Conservation (phyloP, 352 stramenopile species). For the Phytophthora litchii region DNA sequence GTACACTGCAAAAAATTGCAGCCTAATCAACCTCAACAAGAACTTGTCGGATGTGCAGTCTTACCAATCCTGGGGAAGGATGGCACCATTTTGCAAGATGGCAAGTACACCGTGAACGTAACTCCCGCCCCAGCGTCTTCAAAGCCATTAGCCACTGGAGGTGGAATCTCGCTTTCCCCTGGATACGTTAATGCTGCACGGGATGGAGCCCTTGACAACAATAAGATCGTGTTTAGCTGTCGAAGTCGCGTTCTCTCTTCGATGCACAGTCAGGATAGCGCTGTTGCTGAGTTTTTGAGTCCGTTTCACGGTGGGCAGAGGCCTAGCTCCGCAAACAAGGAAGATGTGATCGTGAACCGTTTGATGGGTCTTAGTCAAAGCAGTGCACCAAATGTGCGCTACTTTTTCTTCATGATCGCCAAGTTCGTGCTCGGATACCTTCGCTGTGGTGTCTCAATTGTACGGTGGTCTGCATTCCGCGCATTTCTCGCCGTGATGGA, state of each 20-base stretch:
- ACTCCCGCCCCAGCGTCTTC: slow-evolving; percentile 28
- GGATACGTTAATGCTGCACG: slow-evolving; percentile 50
- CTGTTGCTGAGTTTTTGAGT: slow-evolving; percentile 48
- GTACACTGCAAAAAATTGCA: slow-evolving; percentile 84
- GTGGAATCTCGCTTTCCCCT: slow-evolving; percentile 36
- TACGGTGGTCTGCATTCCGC: slow-evolving; percentile 61
- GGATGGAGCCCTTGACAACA: slow-evolving; percentile 34
- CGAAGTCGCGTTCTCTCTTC: slow-evolving; percentile 58
- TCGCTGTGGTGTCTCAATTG: slow-evolving; percentile 42
- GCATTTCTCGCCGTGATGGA: slow-evolving; percentile 63
- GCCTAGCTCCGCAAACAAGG: slow-evolving; percentile 9
- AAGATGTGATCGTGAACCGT: slow-evolving; percentile 38
- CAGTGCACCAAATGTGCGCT: slow-evolving; percentile 43
- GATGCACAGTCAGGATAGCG: slow-evolving; percentile 59
- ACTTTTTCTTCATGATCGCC: slow-evolving; percentile 58
- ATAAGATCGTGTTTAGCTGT: slow-evolving; percentile 50
- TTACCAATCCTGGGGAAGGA: slow-evolving; percentile 56
- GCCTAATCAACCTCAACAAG: slow-evolving; percentile 60
- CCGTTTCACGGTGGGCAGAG: slow-evolving; percentile 46
- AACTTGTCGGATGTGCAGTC: slow-evolving; percentile 62
- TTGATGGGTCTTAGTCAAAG: slow-evolving; percentile 45
- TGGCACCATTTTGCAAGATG: slow-evolving; percentile 59
- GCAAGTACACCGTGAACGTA: slow-evolving; percentile 48
- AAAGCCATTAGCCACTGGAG: slow-evolving; percentile 20
- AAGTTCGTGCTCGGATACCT: slow-evolving; percentile 61